Evolutionary conservation across 2,329 filamentous ascomycete genomes (phyloP).

Genomic region (Alternaria conjuncta): DNA sequence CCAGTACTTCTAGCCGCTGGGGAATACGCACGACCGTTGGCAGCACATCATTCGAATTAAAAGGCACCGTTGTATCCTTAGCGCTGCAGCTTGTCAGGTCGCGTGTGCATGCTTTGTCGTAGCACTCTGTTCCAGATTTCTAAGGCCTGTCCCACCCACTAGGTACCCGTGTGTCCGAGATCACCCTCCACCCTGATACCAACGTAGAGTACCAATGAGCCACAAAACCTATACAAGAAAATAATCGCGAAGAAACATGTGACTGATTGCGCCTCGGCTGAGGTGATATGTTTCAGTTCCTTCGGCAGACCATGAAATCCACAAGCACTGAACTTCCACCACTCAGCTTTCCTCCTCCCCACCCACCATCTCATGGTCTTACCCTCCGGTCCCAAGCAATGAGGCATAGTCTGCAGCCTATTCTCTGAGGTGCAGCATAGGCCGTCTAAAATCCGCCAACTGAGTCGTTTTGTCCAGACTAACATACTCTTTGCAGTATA

Average conservation of each 20-base stretch:
- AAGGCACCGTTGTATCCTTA: background rate
- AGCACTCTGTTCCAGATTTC: background rate
- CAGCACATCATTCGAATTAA: background rate
- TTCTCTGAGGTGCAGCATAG: constrained; percentile 26
- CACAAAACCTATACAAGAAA: background rate
- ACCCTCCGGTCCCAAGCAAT: constrained; percentile 65
- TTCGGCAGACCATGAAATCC: constrained; percentile 21
- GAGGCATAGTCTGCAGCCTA: constrained; percentile 16
- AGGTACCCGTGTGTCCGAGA: background rate
- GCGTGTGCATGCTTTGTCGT: background rate
- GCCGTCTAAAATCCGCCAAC: constrained; percentile 20
- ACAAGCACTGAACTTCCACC: constrained; percentile 28
- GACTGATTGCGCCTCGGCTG: background rate
- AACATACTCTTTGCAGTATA: background rate
- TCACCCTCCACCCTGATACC: background rate
- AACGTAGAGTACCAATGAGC: background rate
- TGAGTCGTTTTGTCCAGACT: constrained; percentile 17
- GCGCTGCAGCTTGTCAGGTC: background rate
- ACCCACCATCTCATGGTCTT: constrained; percentile 68
- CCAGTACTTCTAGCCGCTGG: background rate
- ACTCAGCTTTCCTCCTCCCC: constrained; percentile 60
- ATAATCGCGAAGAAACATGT: background rate
- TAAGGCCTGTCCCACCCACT: background rate
- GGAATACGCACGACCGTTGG: background rate
- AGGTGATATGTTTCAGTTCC: constrained; percentile 10